phyloP scores from a whole-genome alignment of 805 yeast species.

The Candida taoyuanica region DNA sequence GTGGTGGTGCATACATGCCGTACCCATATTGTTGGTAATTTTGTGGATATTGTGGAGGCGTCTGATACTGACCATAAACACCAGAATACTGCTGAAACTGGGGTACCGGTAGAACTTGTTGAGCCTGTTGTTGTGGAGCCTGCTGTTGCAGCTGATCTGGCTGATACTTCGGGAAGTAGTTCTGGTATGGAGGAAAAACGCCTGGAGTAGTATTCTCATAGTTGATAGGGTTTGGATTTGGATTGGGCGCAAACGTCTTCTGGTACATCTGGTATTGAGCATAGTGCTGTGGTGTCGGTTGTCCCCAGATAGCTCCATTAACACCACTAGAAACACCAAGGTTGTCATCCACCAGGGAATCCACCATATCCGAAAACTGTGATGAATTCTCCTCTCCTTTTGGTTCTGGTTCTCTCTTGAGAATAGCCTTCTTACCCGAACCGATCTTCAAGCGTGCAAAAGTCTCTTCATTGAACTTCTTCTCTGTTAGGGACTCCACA shows the following conservation, averaged over 20 bases:
- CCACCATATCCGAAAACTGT: conserved; percentile 2
- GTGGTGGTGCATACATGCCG: no score
- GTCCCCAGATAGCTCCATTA: no score
- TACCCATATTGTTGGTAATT: background rate
- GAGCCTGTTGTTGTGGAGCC: no score
- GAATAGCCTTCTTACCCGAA: background rate
- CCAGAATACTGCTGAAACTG: background rate
- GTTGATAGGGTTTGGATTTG: no score
- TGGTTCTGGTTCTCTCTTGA: background rate
- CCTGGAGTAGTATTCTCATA: background rate
- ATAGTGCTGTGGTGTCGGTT: background rate
- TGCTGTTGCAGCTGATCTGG: background rate
- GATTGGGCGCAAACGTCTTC: no score
- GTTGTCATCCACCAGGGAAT: conserved; percentile 2
- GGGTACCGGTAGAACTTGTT: no score
- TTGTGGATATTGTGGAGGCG: conserved; percentile 3
- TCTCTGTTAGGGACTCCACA: background rate
- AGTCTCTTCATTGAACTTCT: background rate
- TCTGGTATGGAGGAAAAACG: conserved; percentile 9
- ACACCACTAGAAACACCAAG: no score
- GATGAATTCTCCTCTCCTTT: background rate
- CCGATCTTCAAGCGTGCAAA: background rate
- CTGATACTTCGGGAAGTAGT: conserved; percentile 8
- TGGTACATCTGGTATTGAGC: no score
- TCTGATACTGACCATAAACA: background rate